Evolutionary conservation across 768 basidiomycete genomes (phyloP).

Genomic region (Mrakia blollopis): DNA sequence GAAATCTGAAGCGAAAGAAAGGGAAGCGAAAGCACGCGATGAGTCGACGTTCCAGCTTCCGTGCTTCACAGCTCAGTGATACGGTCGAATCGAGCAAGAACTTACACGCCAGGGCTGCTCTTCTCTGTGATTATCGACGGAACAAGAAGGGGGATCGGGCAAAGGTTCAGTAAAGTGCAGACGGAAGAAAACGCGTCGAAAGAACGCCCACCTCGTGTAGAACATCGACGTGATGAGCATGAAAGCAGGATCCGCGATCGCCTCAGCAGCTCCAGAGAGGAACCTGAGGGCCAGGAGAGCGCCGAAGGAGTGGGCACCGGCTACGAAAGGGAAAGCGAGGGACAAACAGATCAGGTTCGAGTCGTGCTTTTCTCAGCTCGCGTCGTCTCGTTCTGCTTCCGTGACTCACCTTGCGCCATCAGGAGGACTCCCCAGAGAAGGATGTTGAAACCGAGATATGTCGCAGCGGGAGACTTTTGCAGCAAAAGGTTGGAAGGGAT

Average conservation of each 20-base stretch:
- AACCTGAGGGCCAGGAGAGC: conserved; percentile 47
- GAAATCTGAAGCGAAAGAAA: conserved; percentile 37
- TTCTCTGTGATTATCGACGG: not conserved
- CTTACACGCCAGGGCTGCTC: conserved; percentile 45
- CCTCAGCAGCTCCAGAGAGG: conserved; percentile 47
- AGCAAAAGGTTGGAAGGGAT: conserved; percentile 49
- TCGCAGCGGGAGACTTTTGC: conserved; percentile 47
- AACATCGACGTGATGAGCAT: conserved; percentile 44
- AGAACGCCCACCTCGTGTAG: conserved; percentile 31
- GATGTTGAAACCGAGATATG: conserved; percentile 48
- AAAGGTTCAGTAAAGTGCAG: not conserved
- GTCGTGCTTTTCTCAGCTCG: no score
- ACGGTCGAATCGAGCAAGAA: no score
- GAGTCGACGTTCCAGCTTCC: no score
- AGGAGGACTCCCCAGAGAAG: conserved; percentile 46
- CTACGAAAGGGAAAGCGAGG: conserved; percentile 12
- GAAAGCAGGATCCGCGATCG: conserved; percentile 47
- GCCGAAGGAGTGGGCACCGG: conserved; percentile 46
- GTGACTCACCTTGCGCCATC: conserved; percentile 42
- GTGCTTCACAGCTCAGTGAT: no score
- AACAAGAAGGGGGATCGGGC: not conserved
- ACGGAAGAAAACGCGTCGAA: not conserved
- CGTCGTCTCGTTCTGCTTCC: no score
- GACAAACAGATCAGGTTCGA: no score
- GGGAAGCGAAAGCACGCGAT: no score